These are phyloP conservation scores for Penicillium egyptiacum DNA, from an alignment of 495 filamentous ascomycete genomes.

Conservation along the genomic window DNA sequence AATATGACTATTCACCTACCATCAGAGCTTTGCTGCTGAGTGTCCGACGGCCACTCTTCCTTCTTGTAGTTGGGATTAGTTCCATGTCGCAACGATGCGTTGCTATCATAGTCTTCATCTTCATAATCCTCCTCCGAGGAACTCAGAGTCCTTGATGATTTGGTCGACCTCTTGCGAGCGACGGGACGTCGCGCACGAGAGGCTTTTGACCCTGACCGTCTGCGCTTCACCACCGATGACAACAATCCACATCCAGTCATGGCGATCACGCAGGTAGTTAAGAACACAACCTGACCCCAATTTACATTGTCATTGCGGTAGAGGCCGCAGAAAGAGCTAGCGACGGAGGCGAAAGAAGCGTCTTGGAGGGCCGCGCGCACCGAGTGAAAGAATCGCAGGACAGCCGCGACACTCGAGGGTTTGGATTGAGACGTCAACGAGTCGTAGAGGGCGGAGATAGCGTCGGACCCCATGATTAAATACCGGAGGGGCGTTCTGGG, in stretches of 20 bases:
- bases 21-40: conserved; percentile 33
- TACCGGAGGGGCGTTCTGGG: conserved; percentile 18
- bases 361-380: conserved; percentile 20
- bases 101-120: conserved; percentile 46
- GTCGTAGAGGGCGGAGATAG: conserved; percentile 19
- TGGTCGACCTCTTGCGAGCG: conserved; percentile 29
- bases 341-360: conserved; percentile 21
- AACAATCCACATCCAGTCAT: conserved; percentile 47
- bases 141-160: conserved; percentile 36
- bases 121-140: conserved; percentile 48
- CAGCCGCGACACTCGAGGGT: conserved; percentile 15
- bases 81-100: conserved; percentile 37
- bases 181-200: conserved; percentile 24
- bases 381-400: conserved; percentile 20
- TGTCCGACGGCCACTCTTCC: conserved; percentile 22
- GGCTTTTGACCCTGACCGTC: conserved; percentile 15
- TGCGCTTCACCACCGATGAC: conserved; percentile 37
- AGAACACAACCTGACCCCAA: conserved; percentile 36
- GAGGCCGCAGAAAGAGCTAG: conserved; percentile 24
- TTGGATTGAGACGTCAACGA: conserved; percentile 19
- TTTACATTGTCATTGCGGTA: conserved; percentile 34
- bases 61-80: conserved; percentile 23
- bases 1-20: conserved; percentile 25
- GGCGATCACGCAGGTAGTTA: conserved; percentile 37
- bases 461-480: conserved; percentile 24